These are phyloP conservation scores for Saposhnikovia divaricata DNA, from an alignment of 129 eudicot species.

Conservation along the genomic window DNA sequence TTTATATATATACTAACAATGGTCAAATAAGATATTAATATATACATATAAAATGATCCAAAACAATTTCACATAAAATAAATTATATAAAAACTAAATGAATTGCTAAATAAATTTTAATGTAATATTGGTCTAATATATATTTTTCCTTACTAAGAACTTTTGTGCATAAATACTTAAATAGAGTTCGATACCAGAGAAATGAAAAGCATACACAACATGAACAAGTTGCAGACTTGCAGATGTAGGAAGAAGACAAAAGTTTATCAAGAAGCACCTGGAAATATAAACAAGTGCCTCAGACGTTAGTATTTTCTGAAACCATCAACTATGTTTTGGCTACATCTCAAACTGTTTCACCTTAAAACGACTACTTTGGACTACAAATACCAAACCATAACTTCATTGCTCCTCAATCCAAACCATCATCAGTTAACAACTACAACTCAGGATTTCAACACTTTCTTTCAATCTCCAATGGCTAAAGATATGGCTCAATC, in stretches of 20 bases:
- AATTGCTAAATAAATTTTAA: too few relatives aligned
- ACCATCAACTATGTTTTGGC: constrained; percentile 35
- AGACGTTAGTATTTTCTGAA: constrained; percentile 13
- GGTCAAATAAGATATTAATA: too few relatives aligned
- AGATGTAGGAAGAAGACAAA: background rate
- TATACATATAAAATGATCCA: too few relatives aligned
- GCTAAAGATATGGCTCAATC: constrained; percentile 29
- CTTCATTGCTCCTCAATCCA: constrained; percentile 13
- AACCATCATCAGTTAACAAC: background rate
- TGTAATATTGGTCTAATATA: too few relatives aligned
- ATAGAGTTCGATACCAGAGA: too few relatives aligned
- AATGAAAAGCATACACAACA: too few relatives aligned
- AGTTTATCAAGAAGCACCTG: background rate
- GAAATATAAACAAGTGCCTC: constrained; percentile 21
- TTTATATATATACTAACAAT: too few relatives aligned
- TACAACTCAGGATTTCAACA: background rate
- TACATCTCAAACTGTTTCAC: background rate
- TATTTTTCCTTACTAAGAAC: too few relatives aligned
- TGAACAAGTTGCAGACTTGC: too few relatives aligned
- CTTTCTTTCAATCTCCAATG: constrained; percentile 10
- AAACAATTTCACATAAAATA: too few relatives aligned
- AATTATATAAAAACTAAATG: too few relatives aligned
- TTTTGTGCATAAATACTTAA: too few relatives aligned
- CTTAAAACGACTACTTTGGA: background rate
- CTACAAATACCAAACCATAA: constrained; percentile 15